These are phyloP conservation scores for Echinochloa phyllopogon DNA, from an alignment of 176 grass and related monocot species.

Conservation along the genomic window DNA sequence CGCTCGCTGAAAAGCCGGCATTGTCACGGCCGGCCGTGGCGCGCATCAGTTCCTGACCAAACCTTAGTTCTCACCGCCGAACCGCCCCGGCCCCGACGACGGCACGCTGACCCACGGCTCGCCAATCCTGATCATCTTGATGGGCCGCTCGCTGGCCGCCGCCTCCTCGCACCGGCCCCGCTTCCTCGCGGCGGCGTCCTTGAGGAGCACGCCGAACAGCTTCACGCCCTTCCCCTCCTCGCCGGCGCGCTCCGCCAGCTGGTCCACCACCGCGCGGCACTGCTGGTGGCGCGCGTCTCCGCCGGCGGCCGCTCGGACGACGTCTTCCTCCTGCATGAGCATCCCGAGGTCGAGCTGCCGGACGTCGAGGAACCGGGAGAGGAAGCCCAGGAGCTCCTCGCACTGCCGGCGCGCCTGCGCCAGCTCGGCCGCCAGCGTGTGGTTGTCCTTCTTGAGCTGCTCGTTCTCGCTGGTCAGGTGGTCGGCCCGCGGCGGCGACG, in stretches of 20 bases:
- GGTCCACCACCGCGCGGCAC: neutral
- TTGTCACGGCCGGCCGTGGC: neutral
- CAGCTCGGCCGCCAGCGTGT: conserved; percentile 58
- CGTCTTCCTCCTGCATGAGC: conserved; percentile 55
- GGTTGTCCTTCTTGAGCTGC: conserved; percentile 73
- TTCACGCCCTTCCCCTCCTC: conserved; percentile 53
- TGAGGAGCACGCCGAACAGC: conserved; percentile 78
- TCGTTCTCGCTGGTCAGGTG: conserved; percentile 67
- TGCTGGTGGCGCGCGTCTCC: neutral
- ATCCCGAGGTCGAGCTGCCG: conserved; percentile 53
- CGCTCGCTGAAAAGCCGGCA: neutral
- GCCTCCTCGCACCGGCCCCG: conserved; percentile 54
- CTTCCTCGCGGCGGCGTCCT: conserved; percentile 45
- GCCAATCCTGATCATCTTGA: conserved; percentile 63
- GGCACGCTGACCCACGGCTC: conserved; percentile 60
- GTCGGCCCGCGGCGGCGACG: conserved; percentile 39
- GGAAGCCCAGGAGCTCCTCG: conserved; percentile 70
- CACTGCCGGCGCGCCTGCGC: conserved; percentile 59
- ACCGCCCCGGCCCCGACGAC: conserved; percentile 42
- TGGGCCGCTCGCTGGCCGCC: conserved; percentile 44
- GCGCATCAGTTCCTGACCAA: conserved; percentile 21
- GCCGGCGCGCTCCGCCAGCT: neutral
- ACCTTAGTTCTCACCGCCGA: conserved; percentile 41
- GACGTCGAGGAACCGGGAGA: conserved; percentile 80
- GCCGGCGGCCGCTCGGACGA: neutral